Evolutionary conservation across 306 rosid species (phyloP).

Genomic region (Vigna angularis): DNA sequence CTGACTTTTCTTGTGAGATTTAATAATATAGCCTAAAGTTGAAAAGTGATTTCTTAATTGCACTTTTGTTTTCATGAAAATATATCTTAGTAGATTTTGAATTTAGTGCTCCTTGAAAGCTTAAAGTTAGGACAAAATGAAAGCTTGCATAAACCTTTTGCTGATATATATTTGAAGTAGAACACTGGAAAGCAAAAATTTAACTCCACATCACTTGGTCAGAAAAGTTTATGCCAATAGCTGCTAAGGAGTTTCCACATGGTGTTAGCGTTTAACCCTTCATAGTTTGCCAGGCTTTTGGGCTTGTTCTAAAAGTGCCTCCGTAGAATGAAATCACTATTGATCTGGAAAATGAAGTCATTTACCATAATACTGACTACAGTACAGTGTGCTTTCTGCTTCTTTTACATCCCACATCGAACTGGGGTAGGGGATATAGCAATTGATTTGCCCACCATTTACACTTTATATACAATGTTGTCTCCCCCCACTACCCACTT

Average conservation of each 20-base stretch:
- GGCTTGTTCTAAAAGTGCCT: slow-evolving; percentile 15
- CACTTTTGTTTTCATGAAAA: neutral
- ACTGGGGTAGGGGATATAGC: neutral
- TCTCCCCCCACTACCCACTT: slow-evolving; percentile 23
- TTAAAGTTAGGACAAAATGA: slow-evolving; percentile 5
- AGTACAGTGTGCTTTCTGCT: neutral
- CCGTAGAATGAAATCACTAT: slow-evolving; percentile 7
- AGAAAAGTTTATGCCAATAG: slow-evolving; percentile 20
- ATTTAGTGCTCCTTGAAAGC: slow-evolving; percentile 1
- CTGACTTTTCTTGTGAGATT: slow-evolving; percentile 18
- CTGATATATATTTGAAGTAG: neutral
- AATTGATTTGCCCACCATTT: slow-evolving; percentile 31
- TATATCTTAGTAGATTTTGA: slow-evolving; percentile 20
- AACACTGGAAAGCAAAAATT: neutral
- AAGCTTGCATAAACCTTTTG: neutral
- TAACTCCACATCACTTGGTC: no score
- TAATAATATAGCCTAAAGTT: slow-evolving; percentile 1
- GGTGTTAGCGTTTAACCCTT: slow-evolving; percentile 20
- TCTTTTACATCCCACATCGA: slow-evolving; percentile 7
- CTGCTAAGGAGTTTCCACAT: slow-evolving; percentile 29
- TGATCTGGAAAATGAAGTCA: slow-evolving; percentile 23
- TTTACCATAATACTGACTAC: neutral
- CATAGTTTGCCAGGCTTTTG: slow-evolving; percentile 35
- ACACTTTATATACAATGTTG: slow-evolving; percentile 23
- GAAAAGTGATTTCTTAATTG: slow-evolving; percentile 2